phyloP scores from a whole-genome alignment of 2,329 filamentous ascomycete genomes.

The Penicillium crustosum region DNA sequence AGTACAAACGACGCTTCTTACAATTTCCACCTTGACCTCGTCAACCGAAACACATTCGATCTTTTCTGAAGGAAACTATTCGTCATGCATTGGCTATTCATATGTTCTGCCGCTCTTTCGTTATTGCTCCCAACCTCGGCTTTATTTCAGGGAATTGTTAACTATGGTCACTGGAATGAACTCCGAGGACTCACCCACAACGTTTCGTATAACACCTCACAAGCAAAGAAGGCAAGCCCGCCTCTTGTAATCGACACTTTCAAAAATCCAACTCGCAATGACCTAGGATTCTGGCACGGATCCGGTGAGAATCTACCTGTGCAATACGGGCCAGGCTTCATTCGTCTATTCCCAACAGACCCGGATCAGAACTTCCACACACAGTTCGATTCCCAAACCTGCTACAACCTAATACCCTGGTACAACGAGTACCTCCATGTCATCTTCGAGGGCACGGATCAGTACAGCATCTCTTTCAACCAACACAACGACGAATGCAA shows the following conservation, averaged over 20 bases:
- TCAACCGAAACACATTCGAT: conserved; percentile 2
- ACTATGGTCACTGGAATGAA: conserved; percentile 18
- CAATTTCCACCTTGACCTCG: neutral
- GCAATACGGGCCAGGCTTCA: conserved; percentile 51
- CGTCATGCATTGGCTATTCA: conserved; percentile 11
- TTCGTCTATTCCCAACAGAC: conserved; percentile 60
- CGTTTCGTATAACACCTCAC: neutral
- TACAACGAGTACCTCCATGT: conserved; percentile 64
- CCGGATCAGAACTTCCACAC: conserved; percentile 63
- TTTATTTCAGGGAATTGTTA: conserved; percentile 2
- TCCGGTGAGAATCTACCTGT: conserved; percentile 60
- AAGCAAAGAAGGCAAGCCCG: neutral
- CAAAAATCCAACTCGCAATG: conserved; percentile 53
- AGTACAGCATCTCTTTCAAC: conserved; percentile 64
- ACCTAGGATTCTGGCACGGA: conserved; percentile 65
- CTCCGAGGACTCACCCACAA: conserved; percentile 5
- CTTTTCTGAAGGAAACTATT: neutral
- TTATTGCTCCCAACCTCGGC: conserved; percentile 7
- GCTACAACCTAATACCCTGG: conserved; percentile 57
- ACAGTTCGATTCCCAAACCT: conserved; percentile 54
- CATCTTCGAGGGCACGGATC: conserved; percentile 60
- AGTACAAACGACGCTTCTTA: neutral
- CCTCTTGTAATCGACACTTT: conserved; percentile 62
- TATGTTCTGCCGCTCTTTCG: conserved; percentile 1
- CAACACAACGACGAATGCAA: conserved; percentile 66